phyloP scores from a whole-genome alignment of 2,329 filamentous ascomycete genomes.

The Cyphellophora attinorum region DNA sequence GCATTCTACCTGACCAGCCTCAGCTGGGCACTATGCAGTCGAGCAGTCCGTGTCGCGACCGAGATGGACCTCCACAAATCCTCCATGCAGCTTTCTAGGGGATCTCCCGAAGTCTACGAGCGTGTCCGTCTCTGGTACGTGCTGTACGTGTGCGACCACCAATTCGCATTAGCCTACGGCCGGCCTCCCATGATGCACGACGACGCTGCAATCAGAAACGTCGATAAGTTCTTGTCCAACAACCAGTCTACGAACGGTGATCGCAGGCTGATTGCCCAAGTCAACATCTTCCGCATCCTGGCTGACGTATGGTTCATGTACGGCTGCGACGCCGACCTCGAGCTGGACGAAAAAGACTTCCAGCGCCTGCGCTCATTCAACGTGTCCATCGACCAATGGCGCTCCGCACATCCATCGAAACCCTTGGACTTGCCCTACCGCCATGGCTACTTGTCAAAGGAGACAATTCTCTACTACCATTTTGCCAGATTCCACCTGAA shows the following conservation, averaged over 20 bases:
- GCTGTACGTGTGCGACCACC: slow-evolving; percentile 55
- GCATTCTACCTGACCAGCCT: slow-evolving; percentile 54
- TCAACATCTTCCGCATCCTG: slow-evolving; percentile 48
- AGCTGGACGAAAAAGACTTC: slow-evolving; percentile 41
- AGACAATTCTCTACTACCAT: slow-evolving; percentile 41
- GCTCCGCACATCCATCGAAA: slow-evolving; percentile 36
- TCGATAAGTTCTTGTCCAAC: slow-evolving; percentile 43
- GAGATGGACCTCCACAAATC: slow-evolving; percentile 47
- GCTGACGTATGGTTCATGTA: slow-evolving; percentile 46
- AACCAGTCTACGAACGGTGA: slow-evolving; percentile 44
- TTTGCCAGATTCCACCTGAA: slow-evolving; percentile 45
- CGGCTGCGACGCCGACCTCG: slow-evolving; percentile 44
- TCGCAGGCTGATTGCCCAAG: slow-evolving; percentile 46
- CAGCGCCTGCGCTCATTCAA: slow-evolving; percentile 36
- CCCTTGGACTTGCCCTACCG: slow-evolving; percentile 37
- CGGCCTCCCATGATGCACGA: slow-evolving; percentile 49
- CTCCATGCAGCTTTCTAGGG: slow-evolving; percentile 38
- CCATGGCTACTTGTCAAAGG: slow-evolving; percentile 40
- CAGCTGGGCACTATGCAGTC: slow-evolving; percentile 51
- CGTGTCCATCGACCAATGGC: slow-evolving; percentile 41
- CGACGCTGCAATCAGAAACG: slow-evolving; percentile 46
- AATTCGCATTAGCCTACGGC: slow-evolving; percentile 53
- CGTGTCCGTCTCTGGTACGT: slow-evolving; percentile 52
- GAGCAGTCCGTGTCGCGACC: slow-evolving; percentile 47
- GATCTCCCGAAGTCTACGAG: slow-evolving; percentile 40